Conservation (phyloP, 2,329 filamentous ascomycete species). For the Alternaria gansuensis region DNA sequence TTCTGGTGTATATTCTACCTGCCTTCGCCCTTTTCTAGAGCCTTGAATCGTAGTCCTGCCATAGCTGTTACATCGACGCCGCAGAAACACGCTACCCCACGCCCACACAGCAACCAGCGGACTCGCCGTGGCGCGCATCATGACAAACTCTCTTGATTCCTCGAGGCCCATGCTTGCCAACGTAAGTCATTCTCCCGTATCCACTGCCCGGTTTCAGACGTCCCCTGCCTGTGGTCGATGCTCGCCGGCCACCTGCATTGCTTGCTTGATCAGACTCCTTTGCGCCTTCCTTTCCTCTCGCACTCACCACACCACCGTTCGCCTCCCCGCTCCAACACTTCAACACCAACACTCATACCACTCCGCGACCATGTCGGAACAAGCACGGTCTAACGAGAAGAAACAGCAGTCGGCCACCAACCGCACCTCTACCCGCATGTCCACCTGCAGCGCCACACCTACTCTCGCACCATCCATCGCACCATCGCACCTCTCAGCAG, state of each 20-base stretch:
- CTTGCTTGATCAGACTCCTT: constrained; percentile 8
- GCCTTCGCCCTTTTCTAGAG: constrained; percentile 1
- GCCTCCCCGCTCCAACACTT: constrained; percentile 4
- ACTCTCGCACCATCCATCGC: constrained; percentile 62
- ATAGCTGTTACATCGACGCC: background rate
- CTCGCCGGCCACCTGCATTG: constrained; percentile 20
- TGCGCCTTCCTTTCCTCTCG: constrained; percentile 11
- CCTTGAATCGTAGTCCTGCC: background rate
- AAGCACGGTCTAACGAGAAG: constrained; percentile 38
- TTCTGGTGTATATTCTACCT: background rate
- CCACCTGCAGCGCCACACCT: constrained; percentile 61
- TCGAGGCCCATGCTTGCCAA: constrained; percentile 54
- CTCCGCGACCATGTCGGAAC: constrained; percentile 31
- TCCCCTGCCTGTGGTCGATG: constrained; percentile 33
- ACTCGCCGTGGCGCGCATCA: constrained; percentile 28
- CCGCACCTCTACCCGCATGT: constrained; percentile 57
- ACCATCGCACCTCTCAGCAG: constrained; percentile 53
- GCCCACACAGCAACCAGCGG: constrained; percentile 3
- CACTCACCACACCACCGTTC: constrained; percentile 14
- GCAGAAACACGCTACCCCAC: constrained; percentile 4
- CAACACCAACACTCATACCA: constrained; percentile 17
- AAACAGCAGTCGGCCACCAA: constrained; percentile 47
- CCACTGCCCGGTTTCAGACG: constrained; percentile 44
- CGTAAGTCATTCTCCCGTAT: constrained; percentile 47
- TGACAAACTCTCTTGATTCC: constrained; percentile 54